Evolutionary conservation across 1,284 basidiomycete genomes (phyloP).

Genomic region (Boletus sp.): DNA sequence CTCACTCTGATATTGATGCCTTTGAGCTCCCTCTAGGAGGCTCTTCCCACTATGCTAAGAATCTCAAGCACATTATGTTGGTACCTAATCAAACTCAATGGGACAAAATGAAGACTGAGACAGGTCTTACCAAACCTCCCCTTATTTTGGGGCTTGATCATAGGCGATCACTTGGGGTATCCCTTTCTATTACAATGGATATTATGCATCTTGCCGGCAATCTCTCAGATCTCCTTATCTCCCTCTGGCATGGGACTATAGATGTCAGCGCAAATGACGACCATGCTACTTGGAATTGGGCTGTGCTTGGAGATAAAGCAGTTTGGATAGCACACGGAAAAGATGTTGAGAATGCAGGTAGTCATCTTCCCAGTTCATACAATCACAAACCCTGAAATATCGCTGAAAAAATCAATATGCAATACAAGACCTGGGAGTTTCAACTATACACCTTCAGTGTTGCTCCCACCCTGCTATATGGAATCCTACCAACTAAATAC

Average conservation of each 20-base stretch:
- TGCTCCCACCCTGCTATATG: too few relatives aligned
- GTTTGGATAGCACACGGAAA: background rate
- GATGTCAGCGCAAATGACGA: background rate
- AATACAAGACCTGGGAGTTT: too few relatives aligned
- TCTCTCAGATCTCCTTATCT: background rate
- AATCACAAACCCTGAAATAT: too few relatives aligned
- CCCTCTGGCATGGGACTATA: background rate
- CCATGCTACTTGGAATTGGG: background rate
- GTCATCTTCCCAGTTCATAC: too few relatives aligned
- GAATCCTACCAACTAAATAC: too few relatives aligned
- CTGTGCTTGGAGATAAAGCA: fast-evolving
- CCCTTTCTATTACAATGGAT: slow-evolving; percentile 1
- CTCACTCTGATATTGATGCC: background rate
- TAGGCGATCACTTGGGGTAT: slow-evolving; percentile 10
- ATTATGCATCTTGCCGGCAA: background rate
- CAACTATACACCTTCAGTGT: too few relatives aligned
- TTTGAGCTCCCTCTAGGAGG: background rate
- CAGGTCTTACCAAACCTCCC: slow-evolving; percentile 15
- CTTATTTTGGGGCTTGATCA: slow-evolving; percentile 7
- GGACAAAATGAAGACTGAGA: background rate
- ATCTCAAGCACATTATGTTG: fast-evolving
- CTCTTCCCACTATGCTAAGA: background rate
- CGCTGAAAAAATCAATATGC: too few relatives aligned
- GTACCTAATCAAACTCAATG: background rate
- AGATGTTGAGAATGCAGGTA: too few relatives aligned